Percentiles rank a stretch among this genome's conserved stretches.
These are phyloP conservation scores for Dactylis glomerata DNA, from an alignment of 176 grass and related monocot genomes.

Conservation along the genomic window DNA sequence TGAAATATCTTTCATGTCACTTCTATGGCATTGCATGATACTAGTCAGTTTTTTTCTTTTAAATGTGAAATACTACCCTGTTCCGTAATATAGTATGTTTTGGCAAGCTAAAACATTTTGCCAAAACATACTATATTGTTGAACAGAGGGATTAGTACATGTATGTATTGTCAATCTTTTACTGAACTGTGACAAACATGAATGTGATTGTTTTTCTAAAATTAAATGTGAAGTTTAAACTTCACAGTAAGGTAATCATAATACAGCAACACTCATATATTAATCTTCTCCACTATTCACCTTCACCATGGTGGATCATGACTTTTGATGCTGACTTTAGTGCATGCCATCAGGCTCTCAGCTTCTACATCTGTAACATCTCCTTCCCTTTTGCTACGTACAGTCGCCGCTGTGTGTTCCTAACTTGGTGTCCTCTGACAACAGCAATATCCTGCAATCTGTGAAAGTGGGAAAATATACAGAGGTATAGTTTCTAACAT, in stretches of 20 bases:
- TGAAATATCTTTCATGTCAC: conserved; percentile 17
- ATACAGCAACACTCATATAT: background rate
- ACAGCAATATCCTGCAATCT: conserved; percentile 58
- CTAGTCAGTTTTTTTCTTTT: background rate
- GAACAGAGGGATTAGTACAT: too few relatives aligned
- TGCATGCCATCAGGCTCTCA: background rate
- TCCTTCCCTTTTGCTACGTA: conserved; percentile 8
- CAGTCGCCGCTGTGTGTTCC: conserved; percentile 81
- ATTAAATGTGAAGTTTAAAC: background rate
- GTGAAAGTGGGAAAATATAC: conserved; percentile 93
- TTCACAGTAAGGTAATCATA: background rate
- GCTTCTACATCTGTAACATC: background rate
- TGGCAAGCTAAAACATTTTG: too few relatives aligned
- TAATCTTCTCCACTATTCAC: background rate
- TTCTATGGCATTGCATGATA: background rate
- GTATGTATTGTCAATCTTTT: background rate
- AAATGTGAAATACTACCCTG: background rate
- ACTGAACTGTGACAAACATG: background rate
- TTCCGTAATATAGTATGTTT: too few relatives aligned
- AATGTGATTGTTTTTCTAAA: background rate
- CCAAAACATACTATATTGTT: too few relatives aligned
- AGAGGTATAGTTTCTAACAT: conserved; percentile 48
- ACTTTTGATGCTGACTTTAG: background rate
- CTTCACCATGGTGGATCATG: background rate
- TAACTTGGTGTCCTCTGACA: conserved; percentile 64